Evolutionary conservation across 148 eudicot genomes (phyloP).

Genomic region (Rhododendron kiyosumense): DNA sequence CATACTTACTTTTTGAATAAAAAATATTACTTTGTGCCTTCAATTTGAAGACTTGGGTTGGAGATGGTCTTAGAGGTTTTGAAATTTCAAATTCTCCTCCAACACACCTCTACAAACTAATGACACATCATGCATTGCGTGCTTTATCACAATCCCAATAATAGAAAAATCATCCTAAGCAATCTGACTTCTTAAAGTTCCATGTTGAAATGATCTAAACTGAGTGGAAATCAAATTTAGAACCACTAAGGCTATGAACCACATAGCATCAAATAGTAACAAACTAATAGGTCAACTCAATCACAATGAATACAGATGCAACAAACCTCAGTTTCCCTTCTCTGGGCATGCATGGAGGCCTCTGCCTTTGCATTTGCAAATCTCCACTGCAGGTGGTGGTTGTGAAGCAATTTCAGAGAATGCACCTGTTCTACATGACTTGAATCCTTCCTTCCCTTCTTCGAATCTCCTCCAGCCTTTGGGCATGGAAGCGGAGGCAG

Average conservation of each 20-base stretch:
- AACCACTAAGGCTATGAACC: background rate
- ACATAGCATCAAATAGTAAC: background rate
- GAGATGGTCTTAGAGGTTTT: background rate
- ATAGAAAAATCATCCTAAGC: background rate
- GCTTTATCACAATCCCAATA: background rate
- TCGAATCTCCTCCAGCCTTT: constrained; percentile 31
- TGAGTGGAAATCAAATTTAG: background rate
- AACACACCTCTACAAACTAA: background rate
- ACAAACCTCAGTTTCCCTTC: constrained; percentile 70
- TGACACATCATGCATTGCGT: background rate
- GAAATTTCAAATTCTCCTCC: background rate
- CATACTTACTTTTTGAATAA: background rate
- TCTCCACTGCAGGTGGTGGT: constrained; percentile 67
- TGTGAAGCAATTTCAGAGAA: constrained; percentile 54
- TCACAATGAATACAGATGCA: background rate
- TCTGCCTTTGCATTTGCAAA: constrained; percentile 68
- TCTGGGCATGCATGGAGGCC: constrained; percentile 44
- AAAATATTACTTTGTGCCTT: no score
- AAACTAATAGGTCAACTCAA: background rate
- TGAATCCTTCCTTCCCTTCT: constrained; percentile 42
- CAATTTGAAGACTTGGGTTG: background rate
- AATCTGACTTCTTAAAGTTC: background rate
- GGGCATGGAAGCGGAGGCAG: constrained; percentile 55
- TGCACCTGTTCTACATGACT: constrained; percentile 46
- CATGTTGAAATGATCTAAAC: background rate